A percentile compares a stretch with the other conserved stretches of the same genome.
These are phyloP conservation scores for Glarea lozoyensis DNA, from an alignment of 495 filamentous ascomycete genomes.

Conservation along the genomic window DNA sequence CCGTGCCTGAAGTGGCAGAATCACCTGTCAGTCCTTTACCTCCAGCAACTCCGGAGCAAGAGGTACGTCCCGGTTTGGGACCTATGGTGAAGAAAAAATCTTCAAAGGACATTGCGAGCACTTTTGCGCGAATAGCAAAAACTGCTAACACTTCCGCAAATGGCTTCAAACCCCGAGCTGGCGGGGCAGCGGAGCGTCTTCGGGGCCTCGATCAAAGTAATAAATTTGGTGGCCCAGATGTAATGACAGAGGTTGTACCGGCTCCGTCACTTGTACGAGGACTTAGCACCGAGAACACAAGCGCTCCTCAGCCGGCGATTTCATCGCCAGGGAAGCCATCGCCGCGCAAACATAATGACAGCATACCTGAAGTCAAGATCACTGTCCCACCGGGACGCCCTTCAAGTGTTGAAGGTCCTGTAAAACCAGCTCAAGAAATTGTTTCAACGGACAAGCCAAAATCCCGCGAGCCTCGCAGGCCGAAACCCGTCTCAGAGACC, in stretches of 20 bases:
- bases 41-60: slow-evolving; percentile 37
- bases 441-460: slow-evolving; percentile 17
- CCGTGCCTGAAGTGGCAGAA: background rate
- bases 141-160: slow-evolving; percentile 49
- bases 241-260: slow-evolving; percentile 78
- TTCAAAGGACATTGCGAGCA: slow-evolving; percentile 58
- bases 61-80: slow-evolving; percentile 63
- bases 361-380: slow-evolving; percentile 42
- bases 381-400: slow-evolving; percentile 29
- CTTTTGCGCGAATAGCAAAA: slow-evolving; percentile 77
- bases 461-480: slow-evolving; percentile 27
- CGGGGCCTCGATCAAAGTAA: slow-evolving; percentile 31
- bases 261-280: slow-evolving; percentile 40
- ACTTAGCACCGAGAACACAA: slow-evolving; percentile 14
- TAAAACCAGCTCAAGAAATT: slow-evolving; percentile 30
- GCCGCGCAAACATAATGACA: slow-evolving; percentile 23
- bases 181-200: slow-evolving; percentile 70
- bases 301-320: slow-evolving; percentile 21
- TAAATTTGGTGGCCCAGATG: slow-evolving; percentile 66
- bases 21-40: background rate
- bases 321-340: slow-evolving; percentile 23
- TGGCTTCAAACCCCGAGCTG: slow-evolving; percentile 76
- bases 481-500: slow-evolving; percentile 60
- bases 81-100: slow-evolving; percentile 88
- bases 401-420: slow-evolving; percentile 24